Evolutionary conservation across 176 grass and related monocot species (phyloP), one percentile per base, ranked within the genome.

Genomic region (Phyllostachys edulis): DNA sequence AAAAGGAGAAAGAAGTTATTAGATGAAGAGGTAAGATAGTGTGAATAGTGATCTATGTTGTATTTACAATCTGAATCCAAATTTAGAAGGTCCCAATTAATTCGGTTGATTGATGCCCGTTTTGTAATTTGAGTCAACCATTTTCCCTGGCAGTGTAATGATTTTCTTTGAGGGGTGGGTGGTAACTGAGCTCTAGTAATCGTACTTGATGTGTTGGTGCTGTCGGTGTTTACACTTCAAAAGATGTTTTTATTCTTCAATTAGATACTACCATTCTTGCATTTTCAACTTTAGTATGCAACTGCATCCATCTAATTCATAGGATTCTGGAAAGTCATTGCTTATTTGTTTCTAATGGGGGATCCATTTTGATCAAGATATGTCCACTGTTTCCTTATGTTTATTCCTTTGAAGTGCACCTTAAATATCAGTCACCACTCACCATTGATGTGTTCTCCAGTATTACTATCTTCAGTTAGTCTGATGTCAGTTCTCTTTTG

Each of bases 1-100:
- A 88, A 85, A 84, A 85, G 26, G 26, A 67, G 81, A 60, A 83
- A 79, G 80, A 89, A 86, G 54, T 52, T 80, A 39, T 45, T 76
- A 70, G 52, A 42, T 47, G 42, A 61, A 84, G 61, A 80, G 83
- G 90, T 92, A 80, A 71, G 32, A 72, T 73, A 62, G 55, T 38
- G 20, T 77, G 57, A 12, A 47, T 71, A 17, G 15, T 69, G 47
- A 79, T 45, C 37, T 47, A 50, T 67, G 9, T 85, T 73, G 17
- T 75, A 45, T 60, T 9, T 62, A 69, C 50, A 49, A 14, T 34
- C 49, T 29, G 64, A 29, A 57, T 85, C 21, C 17, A 70, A 75
- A 66, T 70, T 32, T 21, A 41, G 57, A 78, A 36, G 36, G 6
- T 38, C 47, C 4, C 47, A 50, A 50, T 64, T 67, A 14, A 21